Base-by-base conservation (phyloP, 2,329 filamentous ascomycete genomes). In the Coniochaeta pulveracea region DNA sequence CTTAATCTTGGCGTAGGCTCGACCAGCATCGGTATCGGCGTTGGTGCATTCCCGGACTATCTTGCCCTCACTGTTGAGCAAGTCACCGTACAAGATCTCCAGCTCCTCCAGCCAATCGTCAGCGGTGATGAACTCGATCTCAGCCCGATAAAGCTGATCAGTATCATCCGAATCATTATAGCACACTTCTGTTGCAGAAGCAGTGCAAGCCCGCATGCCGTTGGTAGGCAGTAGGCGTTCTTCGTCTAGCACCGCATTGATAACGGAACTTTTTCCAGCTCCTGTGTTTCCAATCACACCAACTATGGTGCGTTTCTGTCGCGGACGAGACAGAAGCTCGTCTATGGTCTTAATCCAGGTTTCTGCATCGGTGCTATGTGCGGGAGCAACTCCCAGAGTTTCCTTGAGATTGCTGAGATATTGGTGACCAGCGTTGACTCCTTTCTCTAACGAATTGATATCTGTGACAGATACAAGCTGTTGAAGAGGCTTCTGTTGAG, bases 171-270 rank as follows among this genome's bases (percentile, higher is more conserved):
- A 61, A 26, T 60, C 21, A 33, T 76, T 77, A 49, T 63, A 76
- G 0, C 64, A 67, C 3, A 79, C 61, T 42, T 78, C 71, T 0
- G 71, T 77, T 0, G 74, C 62, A 0, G 72, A 70, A 1, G 72
- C 70, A 0, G 73, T 78, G 37, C 71, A 77, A 3, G 72, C 72
- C 31, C 68, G 55, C 65, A 76, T 72, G 47, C 72, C 73, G 29
- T 47, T 52, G 3, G 54, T 56, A 0, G 51, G 54, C 3, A 55
- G 36, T 3, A 58, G 40, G 22, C 28, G 28, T 40, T 78, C 70
- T 42, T 79, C 69, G 19, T 77, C 71, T 0, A 79, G 55, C 21
- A 80, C 45, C 0, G 74, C 73, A 43, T 79, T 80, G 47, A 80
- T 76, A 0, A 78, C 55, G 2, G 67, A 72, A 14, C 64, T 72